Conservation (phyloP, 257 asterid genomes). For the Thymus mandschuricus region DNA sequence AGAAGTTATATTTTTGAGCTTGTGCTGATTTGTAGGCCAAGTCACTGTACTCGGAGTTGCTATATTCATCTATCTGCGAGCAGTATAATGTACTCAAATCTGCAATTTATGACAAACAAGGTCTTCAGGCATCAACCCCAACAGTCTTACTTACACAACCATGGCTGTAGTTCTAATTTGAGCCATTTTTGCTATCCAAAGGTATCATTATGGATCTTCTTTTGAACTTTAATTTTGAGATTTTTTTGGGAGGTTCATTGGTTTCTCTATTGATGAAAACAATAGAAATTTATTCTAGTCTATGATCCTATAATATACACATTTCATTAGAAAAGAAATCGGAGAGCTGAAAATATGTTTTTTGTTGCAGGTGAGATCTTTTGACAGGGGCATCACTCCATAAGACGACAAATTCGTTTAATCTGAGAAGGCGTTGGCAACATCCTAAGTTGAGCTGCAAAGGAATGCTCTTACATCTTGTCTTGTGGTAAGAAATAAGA, state of each 20-base stretch:
- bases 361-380: slow-evolving; percentile 19
- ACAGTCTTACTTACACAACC: slow-evolving; percentile 72
- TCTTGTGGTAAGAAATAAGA: slow-evolving; percentile 17
- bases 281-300: background rate
- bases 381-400: background rate
- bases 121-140: slow-evolving; percentile 70
- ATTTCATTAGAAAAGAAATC: background rate
- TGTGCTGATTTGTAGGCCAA: slow-evolving; percentile 61
- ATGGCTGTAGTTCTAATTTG: slow-evolving; percentile 54
- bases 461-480: slow-evolving; percentile 5
- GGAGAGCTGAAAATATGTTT: slow-evolving; percentile 1
- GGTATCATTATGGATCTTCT: slow-evolving; percentile 16
- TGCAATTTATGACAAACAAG: slow-evolving; percentile 82
- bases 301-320: too few species aligned
- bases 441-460: slow-evolving; percentile 2
- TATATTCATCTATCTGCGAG: slow-evolving; percentile 62
- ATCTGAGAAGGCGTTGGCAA: background rate
- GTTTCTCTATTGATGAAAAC: background rate
- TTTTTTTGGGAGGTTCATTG: background rate
- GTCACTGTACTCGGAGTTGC: slow-evolving; percentile 46
- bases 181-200: slow-evolving; percentile 18
- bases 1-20: slow-evolving; percentile 18
- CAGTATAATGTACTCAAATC: slow-evolving; percentile 73
- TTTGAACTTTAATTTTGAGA: background rate
- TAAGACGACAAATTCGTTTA: background rate